Evolutionary conservation across 2,329 filamentous ascomycete genomes (phyloP).

Genomic region (Diplodia sapinea): DNA sequence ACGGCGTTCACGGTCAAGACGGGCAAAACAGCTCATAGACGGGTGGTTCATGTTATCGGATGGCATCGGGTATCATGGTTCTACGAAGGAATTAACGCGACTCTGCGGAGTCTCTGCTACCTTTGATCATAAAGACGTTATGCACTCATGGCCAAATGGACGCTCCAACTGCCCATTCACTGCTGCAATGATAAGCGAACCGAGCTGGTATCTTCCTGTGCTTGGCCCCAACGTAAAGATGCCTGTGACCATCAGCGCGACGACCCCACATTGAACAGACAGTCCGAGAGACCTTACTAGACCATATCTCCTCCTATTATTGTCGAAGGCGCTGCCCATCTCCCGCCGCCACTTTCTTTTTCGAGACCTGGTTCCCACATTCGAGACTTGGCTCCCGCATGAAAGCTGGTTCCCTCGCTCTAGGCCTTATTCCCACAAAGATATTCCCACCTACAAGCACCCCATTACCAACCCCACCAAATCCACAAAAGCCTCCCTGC

Average conservation of each 20-base stretch:
- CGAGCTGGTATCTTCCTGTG: background rate
- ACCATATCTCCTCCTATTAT: background rate
- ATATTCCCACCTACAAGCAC: slow-evolving; percentile 38
- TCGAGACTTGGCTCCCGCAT: too few relatives aligned
- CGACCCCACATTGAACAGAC: background rate
- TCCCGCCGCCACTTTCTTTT: slow-evolving; percentile 18
- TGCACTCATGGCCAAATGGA: background rate
- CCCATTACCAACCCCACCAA: slow-evolving; percentile 51
- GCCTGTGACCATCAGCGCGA: slow-evolving; percentile 17
- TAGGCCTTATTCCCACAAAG: background rate
- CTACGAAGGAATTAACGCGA: slow-evolving; percentile 14
- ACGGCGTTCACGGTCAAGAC: slow-evolving; percentile 9
- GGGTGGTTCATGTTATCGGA: slow-evolving; percentile 11
- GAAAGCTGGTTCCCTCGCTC: too few relatives aligned
- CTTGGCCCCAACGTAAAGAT: background rate
- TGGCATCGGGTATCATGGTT: slow-evolving; percentile 28
- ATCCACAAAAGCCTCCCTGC: slow-evolving; percentile 50
- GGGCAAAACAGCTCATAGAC: slow-evolving; percentile 6
- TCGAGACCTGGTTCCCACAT: background rate
- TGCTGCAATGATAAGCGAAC: too few relatives aligned
- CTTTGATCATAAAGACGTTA: background rate
- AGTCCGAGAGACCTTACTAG: slow-evolving; percentile 1
- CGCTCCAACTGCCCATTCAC: too few relatives aligned
- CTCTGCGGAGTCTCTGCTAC: slow-evolving; percentile 1
- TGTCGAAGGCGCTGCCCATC: background rate